Percentiles rank a stretch among this genome's conserved stretches.
These are phyloP conservation scores for Podaxis carcinomalis DNA, from an alignment of 768 basidiomycete genomes.

Conservation along the genomic window DNA sequence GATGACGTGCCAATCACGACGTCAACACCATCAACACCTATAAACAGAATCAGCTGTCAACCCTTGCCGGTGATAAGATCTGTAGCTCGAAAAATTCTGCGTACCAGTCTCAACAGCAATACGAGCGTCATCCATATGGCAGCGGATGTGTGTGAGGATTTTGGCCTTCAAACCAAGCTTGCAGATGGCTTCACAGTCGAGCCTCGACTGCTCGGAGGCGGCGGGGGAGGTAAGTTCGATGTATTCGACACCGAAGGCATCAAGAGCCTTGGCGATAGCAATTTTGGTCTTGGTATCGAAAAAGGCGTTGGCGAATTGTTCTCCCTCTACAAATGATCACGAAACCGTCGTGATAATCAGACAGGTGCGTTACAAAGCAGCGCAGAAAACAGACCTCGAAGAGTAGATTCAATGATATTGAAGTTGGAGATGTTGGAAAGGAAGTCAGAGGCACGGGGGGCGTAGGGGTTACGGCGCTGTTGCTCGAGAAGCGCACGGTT, in stretches of 20 bases:
- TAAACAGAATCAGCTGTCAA: constrained; percentile 7
- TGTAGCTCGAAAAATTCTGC: constrained; percentile 17
- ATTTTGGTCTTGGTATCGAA: constrained; percentile 99
- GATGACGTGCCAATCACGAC: constrained; percentile 99
- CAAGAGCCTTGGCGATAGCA: constrained; percentile 95
- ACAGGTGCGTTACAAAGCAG: not conserved
- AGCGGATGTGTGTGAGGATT: constrained; percentile 98
- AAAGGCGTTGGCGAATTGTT: constrained; percentile 99
- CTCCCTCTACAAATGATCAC: constrained; percentile 65
- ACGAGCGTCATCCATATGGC: constrained; percentile 99
- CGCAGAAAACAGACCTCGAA: constrained; percentile 60
- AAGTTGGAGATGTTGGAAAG: constrained; percentile 91
- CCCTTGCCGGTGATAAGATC: constrained; percentile 1
- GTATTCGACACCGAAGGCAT: constrained; percentile 99
- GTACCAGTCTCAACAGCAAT: constrained; percentile 96
- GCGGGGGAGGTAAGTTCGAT: constrained; percentile 98
- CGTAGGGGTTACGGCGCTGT: constrained; percentile 72
- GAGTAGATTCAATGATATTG: constrained; percentile 95
- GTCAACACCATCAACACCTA: constrained; percentile 97
- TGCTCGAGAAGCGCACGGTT: constrained; percentile 31
- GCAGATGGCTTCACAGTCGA: constrained; percentile 98
- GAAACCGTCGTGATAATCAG: not conserved
- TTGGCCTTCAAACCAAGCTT: constrained; percentile 95
- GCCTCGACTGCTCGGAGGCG: constrained; percentile 91
- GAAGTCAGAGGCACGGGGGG: constrained; percentile 88